Percentiles rank a stretch among this genome's conserved stretches.
Evolutionary conservation across 208 protist genomes (phyloP).

Genomic region (Trypanosoma scelopori): DNA sequence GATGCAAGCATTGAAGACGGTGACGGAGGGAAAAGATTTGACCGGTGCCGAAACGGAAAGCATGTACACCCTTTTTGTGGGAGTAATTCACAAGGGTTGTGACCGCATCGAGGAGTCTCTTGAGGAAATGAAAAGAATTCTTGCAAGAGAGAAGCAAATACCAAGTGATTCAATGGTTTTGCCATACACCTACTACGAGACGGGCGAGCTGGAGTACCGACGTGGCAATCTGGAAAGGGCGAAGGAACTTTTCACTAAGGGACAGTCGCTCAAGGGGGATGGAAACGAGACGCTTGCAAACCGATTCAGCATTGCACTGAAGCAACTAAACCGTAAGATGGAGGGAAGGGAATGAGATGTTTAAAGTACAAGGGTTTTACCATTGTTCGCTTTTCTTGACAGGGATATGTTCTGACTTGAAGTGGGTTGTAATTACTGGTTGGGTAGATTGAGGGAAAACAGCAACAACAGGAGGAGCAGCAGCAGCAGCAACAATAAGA

Average conservation of each 20-base stretch:
- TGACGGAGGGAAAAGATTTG: conserved; percentile 65
- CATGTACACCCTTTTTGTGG: conserved; percentile 84
- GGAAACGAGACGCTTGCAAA: conserved; percentile 88
- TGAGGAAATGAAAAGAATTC: conserved; percentile 63
- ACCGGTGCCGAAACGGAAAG: conserved; percentile 68
- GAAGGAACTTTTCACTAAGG: conserved; percentile 82
- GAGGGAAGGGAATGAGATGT: conserved; percentile 26
- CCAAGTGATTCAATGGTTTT: conserved; percentile 86
- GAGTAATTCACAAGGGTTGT: conserved; percentile 88
- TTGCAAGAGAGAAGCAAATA: conserved; percentile 79
- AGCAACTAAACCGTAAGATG: conserved; percentile 78
- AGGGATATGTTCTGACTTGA: too few relatives aligned
- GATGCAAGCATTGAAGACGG: conserved; percentile 56
- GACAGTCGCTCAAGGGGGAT: conserved; percentile 82
- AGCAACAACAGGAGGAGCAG: too few relatives aligned
- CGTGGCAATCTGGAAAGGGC: conserved; percentile 63
- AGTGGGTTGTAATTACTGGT: too few relatives aligned
- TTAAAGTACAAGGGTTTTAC: too few relatives aligned
- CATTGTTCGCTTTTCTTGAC: too few relatives aligned
- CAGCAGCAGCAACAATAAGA: too few relatives aligned
- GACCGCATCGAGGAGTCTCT: conserved; percentile 63
- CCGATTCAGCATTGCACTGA: conserved; percentile 86
- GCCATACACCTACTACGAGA: conserved; percentile 87
- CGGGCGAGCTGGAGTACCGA: conserved; percentile 83
- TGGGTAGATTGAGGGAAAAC: background rate